Base-by-base conservation (phyloP, 2,329 filamentous ascomycete genomes). In the Neofusicoccum kwambonambiense region DNA sequence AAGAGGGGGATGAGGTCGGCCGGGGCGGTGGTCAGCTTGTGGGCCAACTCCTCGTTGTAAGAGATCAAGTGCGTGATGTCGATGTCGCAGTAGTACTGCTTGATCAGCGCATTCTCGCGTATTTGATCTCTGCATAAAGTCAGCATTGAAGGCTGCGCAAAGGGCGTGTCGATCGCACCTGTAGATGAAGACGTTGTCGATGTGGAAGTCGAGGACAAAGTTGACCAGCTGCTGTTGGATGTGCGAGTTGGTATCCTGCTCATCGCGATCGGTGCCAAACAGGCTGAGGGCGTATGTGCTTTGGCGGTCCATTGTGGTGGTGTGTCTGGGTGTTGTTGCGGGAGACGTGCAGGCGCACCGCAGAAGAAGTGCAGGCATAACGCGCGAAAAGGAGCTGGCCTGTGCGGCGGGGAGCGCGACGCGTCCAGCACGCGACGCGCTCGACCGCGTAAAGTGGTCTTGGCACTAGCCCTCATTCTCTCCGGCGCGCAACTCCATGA, bases 181-280 rank as follows among this genome's bases (percentile, higher is more conserved):
- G 85, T 98, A 99, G 73, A 97, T 89, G 79, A 97, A 98, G 73
- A 89, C 87, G 78, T 96, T 97, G 79, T 97, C 94, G 47, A 98
- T 87, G 74, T 94, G 89, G 76, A 97, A 99, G 70, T 94, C 91
- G 65, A 98, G 87, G 69, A 99, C 89, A 77, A 99, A 99, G 67
- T 92, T 89, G 74, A 95, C 89, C 67, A 99, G 86, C 74, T 92
- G 89, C 66, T 87, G 86, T 76, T 95, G 92, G 57, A 93, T 83
- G 64, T 73, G 75, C 39, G 75, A 75, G 27, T 75, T 75, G 42
- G 72, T 71, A 22, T 71, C 65, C 22, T 74, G 72, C 64, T 73
- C 75, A 4, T 69, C 67, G 65, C 78, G 73, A 65, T 78, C 79
- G 2, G 39, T n/a, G n/a, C 31, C 54, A 71, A 92, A 92, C 67